Evolutionary conservation across 139 green algal genomes (phyloP).

Genomic region (Chlorella sp.): DNA sequence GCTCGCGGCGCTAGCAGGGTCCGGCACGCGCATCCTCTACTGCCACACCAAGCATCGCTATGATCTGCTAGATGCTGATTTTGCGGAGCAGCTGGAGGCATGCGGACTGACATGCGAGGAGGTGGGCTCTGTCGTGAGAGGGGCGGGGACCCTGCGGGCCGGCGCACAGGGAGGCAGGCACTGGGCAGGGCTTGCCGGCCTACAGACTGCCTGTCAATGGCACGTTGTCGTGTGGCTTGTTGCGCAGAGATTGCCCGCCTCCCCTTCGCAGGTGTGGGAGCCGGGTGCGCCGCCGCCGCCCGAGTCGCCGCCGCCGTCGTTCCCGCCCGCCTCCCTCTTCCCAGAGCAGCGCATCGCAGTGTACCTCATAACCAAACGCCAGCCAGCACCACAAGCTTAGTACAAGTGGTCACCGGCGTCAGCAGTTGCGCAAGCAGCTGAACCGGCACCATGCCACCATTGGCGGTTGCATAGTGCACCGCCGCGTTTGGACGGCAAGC

Average conservation of each 20-base stretch:
- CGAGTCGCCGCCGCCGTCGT: conserved; percentile 30
- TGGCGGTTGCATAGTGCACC: too few relatives aligned
- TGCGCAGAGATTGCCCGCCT: neutral
- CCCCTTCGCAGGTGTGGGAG: conserved; percentile 28
- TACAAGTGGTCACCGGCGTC: too few relatives aligned
- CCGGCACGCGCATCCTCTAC: conserved; percentile 15
- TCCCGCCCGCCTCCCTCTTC: conserved; percentile 38
- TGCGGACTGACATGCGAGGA: conserved; percentile 30
- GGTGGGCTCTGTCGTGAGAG: conserved; percentile 12
- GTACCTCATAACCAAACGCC: conserved; percentile 28
- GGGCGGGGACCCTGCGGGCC: neutral
- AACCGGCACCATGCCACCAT: neutral
- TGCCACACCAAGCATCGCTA: conserved; percentile 43
- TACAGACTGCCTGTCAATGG: too few relatives aligned
- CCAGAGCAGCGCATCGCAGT: conserved; percentile 46
- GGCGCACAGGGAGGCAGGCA: too few relatives aligned
- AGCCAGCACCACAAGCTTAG: too few relatives aligned
- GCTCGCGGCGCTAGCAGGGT: conserved; percentile 3
- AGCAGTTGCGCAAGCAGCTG: neutral
- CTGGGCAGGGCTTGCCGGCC: too few relatives aligned
- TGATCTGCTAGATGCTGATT: conserved; percentile 31
- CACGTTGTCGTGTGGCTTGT: neutral
- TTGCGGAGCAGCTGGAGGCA: conserved; percentile 28
- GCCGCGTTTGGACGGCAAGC: too few relatives aligned
- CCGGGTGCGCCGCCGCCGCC: conserved; percentile 18